Evolutionary conservation across 352 stramenopile genomes (phyloP), one percentile per base, ranked within the genome.

Genomic region (Globisporangium apiculatum): DNA sequence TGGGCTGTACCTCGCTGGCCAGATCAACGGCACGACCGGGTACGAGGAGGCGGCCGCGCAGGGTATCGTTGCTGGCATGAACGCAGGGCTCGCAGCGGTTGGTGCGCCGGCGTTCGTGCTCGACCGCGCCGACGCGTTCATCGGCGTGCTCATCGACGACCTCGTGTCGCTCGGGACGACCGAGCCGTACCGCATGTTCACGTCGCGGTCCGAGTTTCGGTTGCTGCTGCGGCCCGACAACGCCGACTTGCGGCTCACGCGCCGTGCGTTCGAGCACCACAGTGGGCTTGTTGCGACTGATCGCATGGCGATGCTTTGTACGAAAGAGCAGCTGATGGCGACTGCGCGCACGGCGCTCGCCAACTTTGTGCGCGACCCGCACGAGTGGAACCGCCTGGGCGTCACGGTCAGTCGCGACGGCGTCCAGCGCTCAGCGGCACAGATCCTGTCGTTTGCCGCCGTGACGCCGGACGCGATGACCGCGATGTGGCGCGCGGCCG

Each of bases 141-240:
- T 98, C 48, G 97, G 97, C 18, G 97, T 99, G n/a, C 71, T 99
- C 8, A 97, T 99, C 58, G 97, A 99, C 75, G 97, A 99, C 74
- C 83, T 99, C 15, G 95, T 98, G 36, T 98, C 95, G 6, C 78
- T 97, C 45, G 96, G 96, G 58, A 98, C 95, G 12, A 94, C 86
- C 7, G 97, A 99, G 66, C 97, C 97, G 5, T 99, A 99, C 67
- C 88, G 97, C 55, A 99, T 99, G 97, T 99, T 99, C 72, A 99
- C 97, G 1, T 98, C 86, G n/a, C 77, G 96, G 35, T 96, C 89
- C 18, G 96, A 99, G 74, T 96, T 91, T 63, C 75, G 88, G 2
- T 64, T 97, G 40, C 55, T 89, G 45, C 68, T 97, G 51, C 80
- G 88, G n/a, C 75, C 76, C 40, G 97, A 99, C 68, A 99, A 99